phyloP scores from a whole-genome alignment of 805 yeast genomes.

The Saccharomycopsis oosterbeekiorum region DNA sequence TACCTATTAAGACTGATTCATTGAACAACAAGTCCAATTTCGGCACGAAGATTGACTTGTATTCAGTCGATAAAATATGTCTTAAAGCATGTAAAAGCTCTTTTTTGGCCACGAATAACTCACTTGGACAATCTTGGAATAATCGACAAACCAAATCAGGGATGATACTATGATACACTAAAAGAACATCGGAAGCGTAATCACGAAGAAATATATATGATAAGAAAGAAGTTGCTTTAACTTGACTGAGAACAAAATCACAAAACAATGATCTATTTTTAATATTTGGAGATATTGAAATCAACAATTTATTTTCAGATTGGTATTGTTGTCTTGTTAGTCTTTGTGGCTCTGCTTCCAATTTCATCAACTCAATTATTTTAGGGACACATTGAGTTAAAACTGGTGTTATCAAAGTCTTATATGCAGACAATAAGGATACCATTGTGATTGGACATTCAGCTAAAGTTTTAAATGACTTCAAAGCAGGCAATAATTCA shows the following conservation, averaged over 20 bases:
- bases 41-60: constrained; percentile 71
- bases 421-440: constrained; percentile 79
- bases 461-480: constrained; percentile 81
- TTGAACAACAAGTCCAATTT: constrained; percentile 79
- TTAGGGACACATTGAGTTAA: constrained; percentile 73
- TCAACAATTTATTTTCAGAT: constrained; percentile 46
- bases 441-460: constrained; percentile 98
- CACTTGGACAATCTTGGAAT: constrained; percentile 92
- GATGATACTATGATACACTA: constrained; percentile 47
- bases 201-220: constrained; percentile 89
- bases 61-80: constrained; percentile 88
- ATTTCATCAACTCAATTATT: constrained; percentile 58
- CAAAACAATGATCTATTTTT: constrained; percentile 71
- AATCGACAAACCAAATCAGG: constrained; percentile 83
- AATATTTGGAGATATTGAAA: constrained; percentile 67
- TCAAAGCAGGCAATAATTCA: constrained; percentile 54
- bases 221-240: constrained; percentile 88
- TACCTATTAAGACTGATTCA: constrained; percentile 81
- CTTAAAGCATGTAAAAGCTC: constrained; percentile 90
- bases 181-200: constrained; percentile 55
- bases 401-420: constrained; percentile 58
- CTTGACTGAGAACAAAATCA: constrained; percentile 87
- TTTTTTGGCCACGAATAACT: constrained; percentile 80
- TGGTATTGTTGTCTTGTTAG: constrained; percentile 51
- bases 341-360: constrained; percentile 78